These are phyloP conservation scores for Pichia sp. DNA, from an alignment of 1,139 yeast species.

Conservation along the genomic window DNA sequence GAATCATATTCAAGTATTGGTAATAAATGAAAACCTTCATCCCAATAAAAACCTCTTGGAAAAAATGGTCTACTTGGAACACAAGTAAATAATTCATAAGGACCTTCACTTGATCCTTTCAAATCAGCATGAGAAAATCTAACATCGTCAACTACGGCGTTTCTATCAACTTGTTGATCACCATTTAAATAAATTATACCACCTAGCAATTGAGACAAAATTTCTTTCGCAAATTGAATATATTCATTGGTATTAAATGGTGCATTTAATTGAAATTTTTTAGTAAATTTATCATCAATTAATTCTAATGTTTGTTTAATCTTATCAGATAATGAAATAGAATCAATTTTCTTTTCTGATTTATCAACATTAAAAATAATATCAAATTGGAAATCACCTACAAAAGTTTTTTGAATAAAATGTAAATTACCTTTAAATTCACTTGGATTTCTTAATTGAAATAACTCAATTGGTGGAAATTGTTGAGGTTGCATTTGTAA, in stretches of 20 bases:
- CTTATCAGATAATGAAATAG: slow-evolving; percentile 35
- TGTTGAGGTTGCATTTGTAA: slow-evolving; percentile 28
- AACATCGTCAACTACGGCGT: slow-evolving; percentile 60
- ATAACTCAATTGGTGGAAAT: slow-evolving; percentile 44
- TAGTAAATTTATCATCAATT: slow-evolving; percentile 52
- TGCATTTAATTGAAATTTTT: slow-evolving; percentile 45
- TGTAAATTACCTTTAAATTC: slow-evolving; percentile 73
- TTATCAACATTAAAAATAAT: slow-evolving; percentile 49
- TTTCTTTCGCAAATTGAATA: slow-evolving; percentile 62
- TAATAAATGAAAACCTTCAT: slow-evolving; percentile 91
- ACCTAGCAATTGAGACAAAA: slow-evolving; percentile 78
- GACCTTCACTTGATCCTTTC: slow-evolving; percentile 54
- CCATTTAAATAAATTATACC: slow-evolving; percentile 90
- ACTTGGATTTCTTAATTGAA: slow-evolving; percentile 54
- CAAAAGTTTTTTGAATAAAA: slow-evolving; percentile 65
- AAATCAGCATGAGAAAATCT: slow-evolving; percentile 51
- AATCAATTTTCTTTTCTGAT: slow-evolving; percentile 39
- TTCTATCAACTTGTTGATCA: slow-evolving; percentile 76
- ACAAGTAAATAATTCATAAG: slow-evolving; percentile 65
- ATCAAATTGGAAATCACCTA: slow-evolving; percentile 75
- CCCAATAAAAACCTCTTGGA: slow-evolving; percentile 98
- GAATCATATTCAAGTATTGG: slow-evolving; percentile 81
- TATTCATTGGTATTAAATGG: slow-evolving; percentile 50
- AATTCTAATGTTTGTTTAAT: slow-evolving; percentile 35
- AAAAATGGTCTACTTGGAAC: slow-evolving; percentile 93